Evolutionary conservation across 1,139 yeast genomes (phyloP).

Genomic region (Pichia sp.): DNA sequence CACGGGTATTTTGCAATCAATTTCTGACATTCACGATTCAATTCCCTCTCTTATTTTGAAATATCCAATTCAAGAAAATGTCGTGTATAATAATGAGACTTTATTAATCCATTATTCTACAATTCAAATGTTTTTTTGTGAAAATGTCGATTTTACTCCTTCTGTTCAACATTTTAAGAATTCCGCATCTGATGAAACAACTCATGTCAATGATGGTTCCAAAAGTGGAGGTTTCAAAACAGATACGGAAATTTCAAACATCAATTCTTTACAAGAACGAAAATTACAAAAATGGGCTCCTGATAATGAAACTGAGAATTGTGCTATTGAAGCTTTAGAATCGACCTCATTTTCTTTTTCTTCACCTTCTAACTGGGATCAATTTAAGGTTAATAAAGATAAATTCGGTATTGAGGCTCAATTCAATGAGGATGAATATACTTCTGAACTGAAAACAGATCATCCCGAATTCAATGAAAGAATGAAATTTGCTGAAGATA

Average conservation of each 20-base stretch:
- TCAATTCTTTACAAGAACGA: conserved; percentile 45
- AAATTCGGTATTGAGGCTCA: conserved; percentile 85
- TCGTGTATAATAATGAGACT: conserved; percentile 18
- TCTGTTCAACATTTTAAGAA: neutral
- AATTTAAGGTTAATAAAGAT: conserved; percentile 80
- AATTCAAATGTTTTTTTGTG: conserved; percentile 53
- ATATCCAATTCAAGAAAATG: conserved; percentile 31
- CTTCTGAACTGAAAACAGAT: conserved; percentile 70
- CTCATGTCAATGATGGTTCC: conserved; percentile 5
- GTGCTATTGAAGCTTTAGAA: neutral
- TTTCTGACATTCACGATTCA: conserved; percentile 26
- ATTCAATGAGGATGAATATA: conserved; percentile 84
- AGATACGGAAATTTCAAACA: conserved; percentile 67
- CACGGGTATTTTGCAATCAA: conserved; percentile 48
- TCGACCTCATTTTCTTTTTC: conserved; percentile 3
- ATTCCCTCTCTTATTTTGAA: conserved; percentile 49
- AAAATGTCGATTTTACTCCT: conserved; percentile 36
- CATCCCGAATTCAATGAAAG: conserved; percentile 70
- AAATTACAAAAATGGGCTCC: conserved; percentile 87
- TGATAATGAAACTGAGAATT: conserved; percentile 36
- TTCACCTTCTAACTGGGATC: conserved; percentile 60
- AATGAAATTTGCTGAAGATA: conserved; percentile 61
- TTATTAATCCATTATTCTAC: conserved; percentile 53
- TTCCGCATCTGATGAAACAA: neutral
- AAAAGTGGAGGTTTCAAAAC: conserved; percentile 50